A percentile compares a stretch with the other conserved stretches of the same genome.
phyloP scores from a whole-genome alignment of 2,329 filamentous ascomycete species.

The Neopestalotiopsis rosae region DNA sequence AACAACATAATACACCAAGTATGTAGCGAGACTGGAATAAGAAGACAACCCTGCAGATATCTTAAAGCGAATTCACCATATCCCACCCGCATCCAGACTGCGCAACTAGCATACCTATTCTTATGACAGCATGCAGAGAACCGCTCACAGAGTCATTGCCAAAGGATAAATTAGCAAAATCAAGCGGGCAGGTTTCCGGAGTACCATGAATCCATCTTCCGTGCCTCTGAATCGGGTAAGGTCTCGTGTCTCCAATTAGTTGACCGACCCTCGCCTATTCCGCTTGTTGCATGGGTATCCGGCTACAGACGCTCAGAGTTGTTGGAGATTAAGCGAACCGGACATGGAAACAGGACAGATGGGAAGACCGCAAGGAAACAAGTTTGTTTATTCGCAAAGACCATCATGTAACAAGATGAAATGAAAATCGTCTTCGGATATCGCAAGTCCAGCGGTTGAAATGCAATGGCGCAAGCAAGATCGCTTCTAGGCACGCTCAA shows the following conservation, averaged over 20 bases:
- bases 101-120: no score
- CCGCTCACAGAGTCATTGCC: neutral
- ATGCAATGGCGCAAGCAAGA: neutral
- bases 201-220: neutral
- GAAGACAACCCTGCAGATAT: no score
- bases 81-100: no score
- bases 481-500: neutral
- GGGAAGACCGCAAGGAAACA: no score
- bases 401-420: neutral
- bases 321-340: neutral
- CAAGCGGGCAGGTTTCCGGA: neutral
- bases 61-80: no score
- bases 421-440: neutral
- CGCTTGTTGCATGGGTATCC: neutral
- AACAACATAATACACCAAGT: no score
- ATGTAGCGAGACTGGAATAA: no score
- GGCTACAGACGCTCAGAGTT: neutral
- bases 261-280: neutral
- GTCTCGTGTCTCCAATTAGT: neutral
- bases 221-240: neutral
- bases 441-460: neutral
- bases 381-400: no score
- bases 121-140: no score
- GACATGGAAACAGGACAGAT: no score
- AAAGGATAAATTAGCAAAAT: neutral